Evolutionary conservation across 106 monocot species (phyloP).

Genomic region (Gastrodia elata): DNA sequence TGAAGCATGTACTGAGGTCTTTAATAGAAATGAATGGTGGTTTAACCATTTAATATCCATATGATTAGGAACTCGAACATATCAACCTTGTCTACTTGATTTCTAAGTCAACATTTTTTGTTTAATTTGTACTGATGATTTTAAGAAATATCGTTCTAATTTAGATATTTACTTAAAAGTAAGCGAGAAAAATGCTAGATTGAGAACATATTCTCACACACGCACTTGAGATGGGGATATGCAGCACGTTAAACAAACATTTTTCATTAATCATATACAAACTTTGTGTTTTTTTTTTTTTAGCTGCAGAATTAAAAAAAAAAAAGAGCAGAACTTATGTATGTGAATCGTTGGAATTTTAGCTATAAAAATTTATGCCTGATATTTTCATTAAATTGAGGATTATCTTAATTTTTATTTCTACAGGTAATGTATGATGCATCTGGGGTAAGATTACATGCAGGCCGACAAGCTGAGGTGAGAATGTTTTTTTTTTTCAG

Average conservation of each 20-base stretch:
- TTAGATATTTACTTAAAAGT: neutral
- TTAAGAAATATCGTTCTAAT: neutral
- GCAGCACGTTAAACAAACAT: neutral
- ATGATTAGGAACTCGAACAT: neutral
- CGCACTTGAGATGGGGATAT: neutral
- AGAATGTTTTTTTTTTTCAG: constrained; percentile 6
- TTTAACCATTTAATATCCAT: neutral
- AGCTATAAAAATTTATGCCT: neutral
- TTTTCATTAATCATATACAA: neutral
- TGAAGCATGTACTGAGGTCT: neutral
- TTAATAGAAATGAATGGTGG: neutral
- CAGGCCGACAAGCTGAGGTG: constrained; percentile 75
- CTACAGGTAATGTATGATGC: constrained; percentile 83
- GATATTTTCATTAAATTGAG: neutral
- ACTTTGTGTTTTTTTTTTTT: neutral
- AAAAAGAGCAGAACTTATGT: neutral
- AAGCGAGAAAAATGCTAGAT: neutral
- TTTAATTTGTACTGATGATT: neutral
- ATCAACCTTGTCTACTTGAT: neutral
- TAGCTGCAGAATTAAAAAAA: neutral
- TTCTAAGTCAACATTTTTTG: neutral
- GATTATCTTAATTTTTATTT: neutral
- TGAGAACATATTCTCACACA: neutral
- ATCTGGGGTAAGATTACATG: constrained; percentile 58
- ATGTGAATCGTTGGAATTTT: neutral